These are phyloP conservation scores for Hymenoscyphus albidus DNA, from an alignment of 2,329 filamentous ascomycete genomes.

Conservation along the genomic window DNA sequence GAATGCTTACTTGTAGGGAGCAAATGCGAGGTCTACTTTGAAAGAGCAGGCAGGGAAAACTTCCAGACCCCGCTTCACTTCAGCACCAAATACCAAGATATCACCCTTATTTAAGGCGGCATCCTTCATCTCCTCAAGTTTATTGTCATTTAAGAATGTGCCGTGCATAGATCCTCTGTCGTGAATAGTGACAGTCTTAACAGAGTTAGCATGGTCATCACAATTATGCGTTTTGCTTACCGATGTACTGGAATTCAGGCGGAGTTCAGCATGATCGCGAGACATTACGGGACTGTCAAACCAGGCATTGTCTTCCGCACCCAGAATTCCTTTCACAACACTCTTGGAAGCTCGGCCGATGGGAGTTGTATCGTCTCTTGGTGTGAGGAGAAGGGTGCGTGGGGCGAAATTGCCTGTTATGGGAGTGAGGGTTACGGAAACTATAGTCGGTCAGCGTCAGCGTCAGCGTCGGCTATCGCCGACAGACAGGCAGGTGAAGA, in stretches of 20 bases:
- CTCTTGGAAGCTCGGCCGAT: constrained; percentile 48
- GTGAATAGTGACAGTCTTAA: constrained; percentile 43
- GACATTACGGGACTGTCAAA: constrained; percentile 72
- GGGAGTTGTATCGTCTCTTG: constrained; percentile 14
- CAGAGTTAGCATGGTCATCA: constrained; percentile 22
- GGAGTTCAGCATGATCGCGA: constrained; percentile 58
- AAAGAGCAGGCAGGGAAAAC: constrained; percentile 34
- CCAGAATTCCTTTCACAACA: constrained; percentile 41
- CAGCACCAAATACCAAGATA: constrained; percentile 44
- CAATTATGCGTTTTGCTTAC: constrained; percentile 31
- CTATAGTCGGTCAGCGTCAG: constrained; percentile 24
- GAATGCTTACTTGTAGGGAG: constrained; percentile 29
- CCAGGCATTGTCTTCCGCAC: constrained; percentile 55
- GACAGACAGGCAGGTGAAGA: neutral
- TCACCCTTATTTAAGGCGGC: constrained; percentile 37
- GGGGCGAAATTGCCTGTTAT: constrained; percentile 23
- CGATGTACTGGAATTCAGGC: constrained; percentile 42
- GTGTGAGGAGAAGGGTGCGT: constrained; percentile 27
- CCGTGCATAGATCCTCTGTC: constrained; percentile 61
- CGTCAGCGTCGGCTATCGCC: neutral
- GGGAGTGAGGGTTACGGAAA: constrained; percentile 25
- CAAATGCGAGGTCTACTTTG: constrained; percentile 24
- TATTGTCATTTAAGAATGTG: constrained; percentile 49
- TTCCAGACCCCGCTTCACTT: constrained; percentile 46
- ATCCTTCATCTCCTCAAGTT: constrained; percentile 35